Evolutionary conservation across 177 flowering plant species (phyloP), one percentile per base, ranked within the genome.

Genomic region (Vitis hybrid): DNA sequence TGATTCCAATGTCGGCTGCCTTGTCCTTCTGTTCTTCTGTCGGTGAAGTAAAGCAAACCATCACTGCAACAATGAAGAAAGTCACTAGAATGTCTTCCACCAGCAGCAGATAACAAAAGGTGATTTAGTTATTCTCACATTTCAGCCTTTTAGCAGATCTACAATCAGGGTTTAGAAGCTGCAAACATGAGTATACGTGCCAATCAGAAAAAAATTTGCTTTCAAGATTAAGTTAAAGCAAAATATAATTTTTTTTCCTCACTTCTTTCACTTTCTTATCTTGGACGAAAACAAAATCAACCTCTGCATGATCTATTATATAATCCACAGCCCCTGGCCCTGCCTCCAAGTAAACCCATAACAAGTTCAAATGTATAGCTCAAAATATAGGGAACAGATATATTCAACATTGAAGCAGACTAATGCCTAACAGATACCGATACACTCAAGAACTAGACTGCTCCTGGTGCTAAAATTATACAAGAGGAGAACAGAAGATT

Each of bases 291-390:
- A 89, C 99, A 77, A 73, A 78, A 72, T 90, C 92, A 52, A 95
- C 65, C 78, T 93, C 99, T 1, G 99, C 94, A 74, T 95, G 98
- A 61, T 90, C 86, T 26, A 93, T 66, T 2, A 95, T 95, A 74
- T 62, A 95, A 75, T 90, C 77, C n/a, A 93, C 92, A 58, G 99
- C 99, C 58, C 93, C 88, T 1, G 89, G 74, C 13, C 98, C 99
- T 94, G 86, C 67, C 56, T 60, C 45, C 60, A 65, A 51, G 52
- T 21, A 12, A 70, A 70, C 1, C 18, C 26, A 48, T 17, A 51
- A 63, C 4, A 26, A 55, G 21, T 6, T 34, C 30, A 54, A 18
- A 60, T 2, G 63, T 13, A 59, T 23, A 15, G 32, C 64, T 23
- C 8, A 57, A 57, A 59, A 11, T 51, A 32, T 19, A n/a, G 10